phyloP scores from a whole-genome alignment of 2,329 filamentous ascomycete genomes.

The Fusarium sterilihyphosum region DNA sequence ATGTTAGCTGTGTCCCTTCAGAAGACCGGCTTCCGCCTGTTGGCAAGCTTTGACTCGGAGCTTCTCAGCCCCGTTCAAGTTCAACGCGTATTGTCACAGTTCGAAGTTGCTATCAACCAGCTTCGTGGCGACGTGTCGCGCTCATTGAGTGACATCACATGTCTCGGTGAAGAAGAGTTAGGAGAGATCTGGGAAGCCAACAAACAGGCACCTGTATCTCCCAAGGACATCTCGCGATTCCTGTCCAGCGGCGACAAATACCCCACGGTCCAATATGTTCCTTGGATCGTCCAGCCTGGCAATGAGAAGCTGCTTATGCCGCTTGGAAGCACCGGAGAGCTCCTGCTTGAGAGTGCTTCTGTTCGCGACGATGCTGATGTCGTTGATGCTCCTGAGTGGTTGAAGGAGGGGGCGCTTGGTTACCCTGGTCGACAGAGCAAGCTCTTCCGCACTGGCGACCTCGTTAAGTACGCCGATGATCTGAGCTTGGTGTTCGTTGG shows the following conservation, averaged over 20 bases:
- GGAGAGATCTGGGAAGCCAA: constrained; percentile 47
- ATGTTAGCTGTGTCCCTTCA: constrained; percentile 71
- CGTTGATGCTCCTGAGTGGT: constrained; percentile 35
- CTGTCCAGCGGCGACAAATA: constrained; percentile 38
- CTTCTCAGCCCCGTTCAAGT: constrained; percentile 62
- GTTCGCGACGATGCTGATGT: not conserved
- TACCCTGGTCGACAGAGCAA: constrained; percentile 36
- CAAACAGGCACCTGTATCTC: constrained; percentile 31
- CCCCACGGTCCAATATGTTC: constrained; percentile 27
- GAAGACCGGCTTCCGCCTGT: constrained; percentile 62
- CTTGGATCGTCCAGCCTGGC: constrained; percentile 45
- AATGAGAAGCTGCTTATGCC: constrained; percentile 43
- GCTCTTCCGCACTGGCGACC: constrained; percentile 39
- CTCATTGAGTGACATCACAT: constrained; percentile 48
- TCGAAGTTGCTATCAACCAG: constrained; percentile 60
- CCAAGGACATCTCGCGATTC: constrained; percentile 18
- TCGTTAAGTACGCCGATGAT: constrained; percentile 42
- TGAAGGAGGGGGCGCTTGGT: constrained; percentile 21
- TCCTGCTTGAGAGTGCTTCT: constrained; percentile 49
- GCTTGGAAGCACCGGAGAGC: constrained; percentile 48
- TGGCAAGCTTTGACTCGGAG: constrained; percentile 70
- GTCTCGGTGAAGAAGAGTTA: constrained; percentile 51
- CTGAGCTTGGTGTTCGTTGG: constrained; percentile 38
- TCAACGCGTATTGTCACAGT: constrained; percentile 61
- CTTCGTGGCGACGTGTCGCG: constrained; percentile 53